These are phyloP conservation scores for Fusarium sp. DNA, from an alignment of 2,329 filamentous ascomycete genomes.

Conservation along the genomic window DNA sequence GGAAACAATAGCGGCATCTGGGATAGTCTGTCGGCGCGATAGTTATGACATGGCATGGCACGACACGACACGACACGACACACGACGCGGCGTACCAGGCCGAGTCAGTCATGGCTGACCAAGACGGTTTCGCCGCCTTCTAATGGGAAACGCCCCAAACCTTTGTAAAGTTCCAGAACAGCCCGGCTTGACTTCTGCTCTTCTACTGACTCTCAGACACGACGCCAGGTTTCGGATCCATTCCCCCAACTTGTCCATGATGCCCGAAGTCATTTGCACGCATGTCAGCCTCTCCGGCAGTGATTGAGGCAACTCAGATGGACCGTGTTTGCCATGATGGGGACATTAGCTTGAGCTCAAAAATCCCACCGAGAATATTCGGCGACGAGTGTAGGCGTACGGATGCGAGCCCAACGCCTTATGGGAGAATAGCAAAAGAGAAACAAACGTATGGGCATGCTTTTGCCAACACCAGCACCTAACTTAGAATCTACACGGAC, in stretches of 20 bases:
- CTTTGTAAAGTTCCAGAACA: slow-evolving; percentile 35
- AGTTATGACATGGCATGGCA: background rate
- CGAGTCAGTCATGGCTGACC: slow-evolving; percentile 31
- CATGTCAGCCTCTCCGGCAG: slow-evolving; percentile 10
- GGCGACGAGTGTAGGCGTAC: slow-evolving; percentile 13
- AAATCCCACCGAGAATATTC: slow-evolving; percentile 31
- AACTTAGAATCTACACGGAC: background rate
- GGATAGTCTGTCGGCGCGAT: slow-evolving; percentile 14
- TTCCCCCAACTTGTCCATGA: slow-evolving; percentile 17
- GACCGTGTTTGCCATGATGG: slow-evolving; percentile 21
- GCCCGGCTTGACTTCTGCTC: slow-evolving; percentile 17
- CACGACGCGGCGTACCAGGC: slow-evolving; percentile 12
- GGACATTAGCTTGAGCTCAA: background rate
- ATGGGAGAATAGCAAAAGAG: background rate
- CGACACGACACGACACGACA: slow-evolving; percentile 14
- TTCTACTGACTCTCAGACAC: slow-evolving; percentile 9
- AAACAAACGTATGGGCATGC: slow-evolving; percentile 2
- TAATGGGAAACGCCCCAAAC: slow-evolving; percentile 19
- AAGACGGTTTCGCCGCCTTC: slow-evolving; percentile 28
- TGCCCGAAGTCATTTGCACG: slow-evolving; percentile 15
- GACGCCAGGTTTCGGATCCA: slow-evolving; percentile 19
- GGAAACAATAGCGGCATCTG: slow-evolving; percentile 23
- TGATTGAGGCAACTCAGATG: slow-evolving; percentile 9
- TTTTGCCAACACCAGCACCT: slow-evolving; percentile 1
- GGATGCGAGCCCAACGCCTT: background rate